Conservation (phyloP, 768 basidiomycete species). For the Russula emetica region DNA sequence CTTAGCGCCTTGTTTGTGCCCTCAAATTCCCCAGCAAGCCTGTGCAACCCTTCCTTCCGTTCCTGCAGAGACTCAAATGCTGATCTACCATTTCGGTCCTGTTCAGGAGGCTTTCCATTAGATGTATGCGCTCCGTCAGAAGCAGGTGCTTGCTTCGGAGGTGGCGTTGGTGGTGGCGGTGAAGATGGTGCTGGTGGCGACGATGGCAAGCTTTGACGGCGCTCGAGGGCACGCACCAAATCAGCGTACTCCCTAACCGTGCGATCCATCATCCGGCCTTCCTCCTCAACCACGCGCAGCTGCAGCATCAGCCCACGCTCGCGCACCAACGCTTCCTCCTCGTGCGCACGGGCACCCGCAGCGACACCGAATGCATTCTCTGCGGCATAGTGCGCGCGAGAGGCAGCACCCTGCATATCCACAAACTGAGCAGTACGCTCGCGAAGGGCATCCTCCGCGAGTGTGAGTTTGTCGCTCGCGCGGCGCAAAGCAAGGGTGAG, state of each 20-base stretch:
- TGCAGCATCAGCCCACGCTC: slow-evolving; percentile 47
- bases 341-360: slow-evolving; percentile 48
- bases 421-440: slow-evolving; percentile 47
- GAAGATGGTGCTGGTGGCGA: neutral
- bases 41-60: slow-evolving; percentile 46
- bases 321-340: slow-evolving; percentile 49
- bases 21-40: slow-evolving; percentile 48
- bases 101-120: slow-evolving; percentile 8
- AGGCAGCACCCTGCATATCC: slow-evolving; percentile 41
- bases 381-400: slow-evolving; percentile 40
- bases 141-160: neutral
- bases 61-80: slow-evolving; percentile 39
- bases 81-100: slow-evolving; percentile 23
- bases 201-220: slow-evolving; percentile 35
- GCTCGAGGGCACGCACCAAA: slow-evolving; percentile 63
- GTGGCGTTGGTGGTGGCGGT: neutral
- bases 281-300: slow-evolving; percentile 50
- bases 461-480: slow-evolving; percentile 61
- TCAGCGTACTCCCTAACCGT: slow-evolving; percentile 72
- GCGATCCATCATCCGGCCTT: slow-evolving; percentile 56
- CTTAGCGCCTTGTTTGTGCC: slow-evolving; percentile 44
- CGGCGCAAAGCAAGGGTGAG: slow-evolving; percentile 65
- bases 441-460: slow-evolving; percentile 54
- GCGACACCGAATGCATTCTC: slow-evolving; percentile 56
- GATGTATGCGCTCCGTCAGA: neutral